Conservation (phyloP, 148 eudicot species). For the Vaccinium darrowii region DNA sequence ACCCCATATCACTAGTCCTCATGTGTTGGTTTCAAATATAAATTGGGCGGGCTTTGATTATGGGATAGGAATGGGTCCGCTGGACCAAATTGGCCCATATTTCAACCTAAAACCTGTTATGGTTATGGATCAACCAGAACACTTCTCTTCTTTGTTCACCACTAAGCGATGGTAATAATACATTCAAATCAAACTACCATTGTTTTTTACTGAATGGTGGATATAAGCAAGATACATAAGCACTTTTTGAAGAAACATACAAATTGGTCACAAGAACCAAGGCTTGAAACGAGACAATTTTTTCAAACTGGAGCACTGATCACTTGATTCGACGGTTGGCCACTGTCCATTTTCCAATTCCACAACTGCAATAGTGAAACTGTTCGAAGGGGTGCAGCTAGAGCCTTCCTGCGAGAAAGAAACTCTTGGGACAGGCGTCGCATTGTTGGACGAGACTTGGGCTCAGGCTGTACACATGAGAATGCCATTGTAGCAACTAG, state of each 20-base stretch:
- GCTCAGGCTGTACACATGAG: background rate
- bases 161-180: no score
- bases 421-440: constrained; percentile 8
- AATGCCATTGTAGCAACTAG: background rate
- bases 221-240: no score
- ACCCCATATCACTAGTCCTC: no score
- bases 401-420: background rate
- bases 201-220: no score
- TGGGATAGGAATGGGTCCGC: no score
- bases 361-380: background rate
- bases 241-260: background rate
- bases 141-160: no score
- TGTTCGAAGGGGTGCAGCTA: background rate
- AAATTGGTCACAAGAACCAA: background rate
- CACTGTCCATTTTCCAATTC: background rate
- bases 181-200: no score
- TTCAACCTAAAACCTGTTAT: no score
- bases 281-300: background rate
- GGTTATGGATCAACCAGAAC: no score
- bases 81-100: no score
- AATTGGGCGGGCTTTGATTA: no score
- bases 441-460: constrained; percentile 17
- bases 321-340: background rate
- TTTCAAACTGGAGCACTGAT: background rate
- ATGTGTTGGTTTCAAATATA: no score